phyloP scores from a whole-genome alignment of 2,329 filamentous ascomycete species.

The Davidsoniella eucalypti region DNA sequence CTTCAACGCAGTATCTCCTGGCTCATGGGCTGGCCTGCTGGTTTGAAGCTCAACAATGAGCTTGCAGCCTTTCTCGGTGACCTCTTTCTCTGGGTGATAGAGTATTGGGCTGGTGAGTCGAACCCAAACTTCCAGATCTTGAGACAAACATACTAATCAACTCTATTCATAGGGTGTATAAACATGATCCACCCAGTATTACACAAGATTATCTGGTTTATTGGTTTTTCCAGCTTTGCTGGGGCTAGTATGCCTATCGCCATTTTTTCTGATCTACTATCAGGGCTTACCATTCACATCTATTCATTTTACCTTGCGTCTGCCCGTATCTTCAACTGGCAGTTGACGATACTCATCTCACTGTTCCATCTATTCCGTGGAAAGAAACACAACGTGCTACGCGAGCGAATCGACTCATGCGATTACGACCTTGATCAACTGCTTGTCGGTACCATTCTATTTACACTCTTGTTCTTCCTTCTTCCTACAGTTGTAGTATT shows the following conservation, averaged over 20 bases:
- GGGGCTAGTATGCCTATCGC: constrained; percentile 95
- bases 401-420: constrained; percentile 95
- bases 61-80: constrained; percentile 88
- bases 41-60: constrained; percentile 87
- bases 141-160: neutral
- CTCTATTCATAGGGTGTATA: constrained; percentile 45
- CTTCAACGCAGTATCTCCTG: constrained; percentile 79
- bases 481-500: constrained; percentile 92
- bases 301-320: constrained; percentile 97
- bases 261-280: constrained; percentile 84
- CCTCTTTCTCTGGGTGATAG: constrained; percentile 94
- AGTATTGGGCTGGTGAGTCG: constrained; percentile 75
- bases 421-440: constrained; percentile 97
- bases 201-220: constrained; percentile 77
- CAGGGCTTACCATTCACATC: constrained; percentile 83
- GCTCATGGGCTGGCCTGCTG: constrained; percentile 92
- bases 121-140: no score
- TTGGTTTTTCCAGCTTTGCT: constrained; percentile 87
- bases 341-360: constrained; percentile 87
- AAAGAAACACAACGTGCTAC: constrained; percentile 92
- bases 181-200: constrained; percentile 60
- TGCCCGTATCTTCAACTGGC: constrained; percentile 95
- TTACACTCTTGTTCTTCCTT: constrained; percentile 87
- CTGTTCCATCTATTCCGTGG: constrained; percentile 98
- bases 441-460: constrained; percentile 87